Base-by-base conservation (phyloP, 148 eudicot genomes). In the Cornus controversa region DNA sequence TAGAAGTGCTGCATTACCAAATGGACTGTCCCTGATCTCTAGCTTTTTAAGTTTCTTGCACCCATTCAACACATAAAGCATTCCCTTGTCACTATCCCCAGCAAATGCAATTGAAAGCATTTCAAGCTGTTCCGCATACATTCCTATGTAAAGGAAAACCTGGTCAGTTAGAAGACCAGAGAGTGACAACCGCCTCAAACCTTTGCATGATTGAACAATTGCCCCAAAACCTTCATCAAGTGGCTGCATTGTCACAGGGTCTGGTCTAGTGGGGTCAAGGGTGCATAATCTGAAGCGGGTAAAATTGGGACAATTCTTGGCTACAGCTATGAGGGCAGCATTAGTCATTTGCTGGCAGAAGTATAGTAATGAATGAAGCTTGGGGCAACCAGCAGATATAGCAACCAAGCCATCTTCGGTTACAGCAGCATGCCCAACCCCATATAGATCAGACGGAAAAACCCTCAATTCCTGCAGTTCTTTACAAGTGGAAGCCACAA, bases 101-200 rank as follows among this genome's bases (percentile, higher is more conserved):
- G 96, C 99, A 90, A 90, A 90, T 20, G 91, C 94, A 15, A 95
- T 85, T 0, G 99, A 93, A 11, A 95, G 96, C 99, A 91, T 93
- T 82, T 93, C 92, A 60, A 94, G 82, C 80, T 91, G 91, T 88
- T 94, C 91, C 0, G 94, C 98, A 77, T 92, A 91, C 90, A 83
- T 91, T 57, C 98, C 98, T 20, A 94, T 93, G 78, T 93, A 90
- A 29, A 86, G 89, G 80, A 93, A 93, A 24, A 93, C 96, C 80
- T 90, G 83, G 78, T 90, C 91, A 2, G 98, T 91, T 27, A 93
- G 73, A 14, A 86, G 89, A 34, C 98, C 98, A 1, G 98, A 90
- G 24, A 91, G 80, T 0, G 96, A 90, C 34, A 93, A 73, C 74
- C 95, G 89, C 80, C 84, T 88, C 45, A 93, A 80, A 26, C 89